Conservation (phyloP, 2,329 filamentous ascomycete genomes). For the Fusarium sp. region DNA sequence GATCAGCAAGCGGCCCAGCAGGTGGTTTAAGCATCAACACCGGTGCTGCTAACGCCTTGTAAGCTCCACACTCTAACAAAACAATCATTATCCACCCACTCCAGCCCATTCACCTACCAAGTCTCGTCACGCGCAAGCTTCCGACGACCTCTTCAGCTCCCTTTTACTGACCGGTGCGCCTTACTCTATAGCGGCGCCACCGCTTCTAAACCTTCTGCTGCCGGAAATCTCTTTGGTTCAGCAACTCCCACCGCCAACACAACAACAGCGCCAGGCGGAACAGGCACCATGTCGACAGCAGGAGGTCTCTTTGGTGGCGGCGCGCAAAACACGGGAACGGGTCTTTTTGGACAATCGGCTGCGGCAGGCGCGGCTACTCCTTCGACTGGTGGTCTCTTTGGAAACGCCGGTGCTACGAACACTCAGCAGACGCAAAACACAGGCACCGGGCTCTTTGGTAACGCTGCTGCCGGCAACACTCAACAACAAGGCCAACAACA, state of each 20-base stretch:
- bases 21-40: constrained; percentile 77
- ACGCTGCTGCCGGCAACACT: constrained; percentile 38
- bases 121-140: constrained; percentile 9
- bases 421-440: constrained; percentile 49
- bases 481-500: constrained; percentile 47
- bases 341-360: constrained; percentile 53
- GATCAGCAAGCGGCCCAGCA: constrained; percentile 72
- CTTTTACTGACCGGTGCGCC: constrained; percentile 37
- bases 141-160: constrained; percentile 12
- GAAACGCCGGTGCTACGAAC: constrained; percentile 44
- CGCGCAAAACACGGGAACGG: constrained; percentile 48
- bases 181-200: constrained; percentile 44
- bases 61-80: constrained; percentile 51
- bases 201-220: constrained; percentile 54
- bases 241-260: constrained; percentile 49
- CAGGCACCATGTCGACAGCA: constrained; percentile 55
- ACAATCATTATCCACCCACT: constrained; percentile 42
- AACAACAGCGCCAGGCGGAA: constrained; percentile 43
- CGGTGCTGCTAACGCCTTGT: constrained; percentile 68
- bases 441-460: constrained; percentile 54
- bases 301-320: constrained; percentile 51
- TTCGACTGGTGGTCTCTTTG: constrained; percentile 53
- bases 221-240: constrained; percentile 58
- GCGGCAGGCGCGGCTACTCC: constrained; percentile 43
- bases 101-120: constrained; percentile 11